phyloP scores from a whole-genome alignment of 495 filamentous ascomycete genomes.

The Astrocystis sublimbata region DNA sequence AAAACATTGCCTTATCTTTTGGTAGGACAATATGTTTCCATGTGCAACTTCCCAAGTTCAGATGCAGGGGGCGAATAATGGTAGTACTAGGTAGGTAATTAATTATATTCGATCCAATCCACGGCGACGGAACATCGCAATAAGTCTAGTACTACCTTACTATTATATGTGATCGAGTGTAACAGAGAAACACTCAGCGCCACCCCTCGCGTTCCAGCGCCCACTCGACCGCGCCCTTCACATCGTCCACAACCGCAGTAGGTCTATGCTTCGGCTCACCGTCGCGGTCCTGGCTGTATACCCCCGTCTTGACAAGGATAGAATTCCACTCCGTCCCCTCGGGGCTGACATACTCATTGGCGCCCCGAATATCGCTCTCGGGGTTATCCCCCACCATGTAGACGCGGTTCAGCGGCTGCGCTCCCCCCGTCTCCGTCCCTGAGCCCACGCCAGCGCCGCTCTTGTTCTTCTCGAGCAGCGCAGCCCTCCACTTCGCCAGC shows the following conservation, averaged over 20 bases:
- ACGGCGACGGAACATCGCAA: too few species aligned
- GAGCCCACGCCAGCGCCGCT: constrained; percentile 26
- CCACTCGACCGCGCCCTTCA: constrained; percentile 44
- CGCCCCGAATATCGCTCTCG: constrained; percentile 87
- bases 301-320: constrained; percentile 82
- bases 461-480: constrained; percentile 39
- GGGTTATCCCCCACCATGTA: constrained; percentile 99
- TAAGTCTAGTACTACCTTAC: too few species aligned
- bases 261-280: constrained; percentile 48
- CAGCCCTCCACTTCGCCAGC: constrained; percentile 59
- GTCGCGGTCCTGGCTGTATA: constrained; percentile 58
- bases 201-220: constrained; percentile 43
- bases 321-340: constrained; percentile 73
- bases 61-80: too few species aligned
- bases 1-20: too few species aligned
- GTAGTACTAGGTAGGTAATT: too few species aligned
- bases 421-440: background rate
- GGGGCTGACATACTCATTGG: constrained; percentile 69
- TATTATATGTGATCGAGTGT: too few species aligned
- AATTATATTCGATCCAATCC: too few species aligned
- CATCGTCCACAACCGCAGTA: constrained; percentile 64
- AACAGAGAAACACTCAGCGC: too few species aligned
- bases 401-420: constrained; percentile 56
- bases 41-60: too few species aligned
- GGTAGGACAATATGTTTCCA: too few species aligned